Base-by-base conservation (phyloP, 768 basidiomycete species). In the Boletus vermiculosoides region DNA sequence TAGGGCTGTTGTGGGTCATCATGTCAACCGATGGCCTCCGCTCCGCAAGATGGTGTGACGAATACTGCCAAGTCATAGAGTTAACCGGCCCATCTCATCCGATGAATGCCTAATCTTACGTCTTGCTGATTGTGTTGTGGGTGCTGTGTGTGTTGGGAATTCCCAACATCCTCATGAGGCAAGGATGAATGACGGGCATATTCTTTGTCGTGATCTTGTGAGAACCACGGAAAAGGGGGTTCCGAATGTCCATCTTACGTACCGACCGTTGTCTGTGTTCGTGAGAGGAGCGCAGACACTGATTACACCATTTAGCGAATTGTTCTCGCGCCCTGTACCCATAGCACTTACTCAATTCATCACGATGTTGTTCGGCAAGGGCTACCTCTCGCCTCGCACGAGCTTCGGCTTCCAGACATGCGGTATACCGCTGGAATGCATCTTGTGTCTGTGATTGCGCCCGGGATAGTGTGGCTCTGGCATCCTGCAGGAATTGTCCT, bases 381-480 rank as follows among this genome's bases (percentile, higher is more conserved):
- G 70, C 70, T 12, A 89, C 83, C 57, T 85, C 83, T 62, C 83
- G 81, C 63, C 83, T 78, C 47, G 87, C 87, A 68, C 84, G 84
- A 42, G 77, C 76, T 66, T 90, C 88, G 12, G 81, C 73, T 63
- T 90, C 87, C 18, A 89, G 75, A 71, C 83, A 87, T 12, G 82
- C 77, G 12, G 83, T 88, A 63, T 90, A 90, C 50, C 82, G 75
- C 66, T 84, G 77, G 64, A 88, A 87, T 4, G 86, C 81, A 42
- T 88, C 87, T 63, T 88, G 85, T 0, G 86, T 85, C 49, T 88
- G 86, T 64, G 85, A 83, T 65, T 86, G 86, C 22, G 86, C 84
- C 44, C 86, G 80, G 44, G 78, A 63, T n/a, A 88, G 74, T 5
- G 83, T 77, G 46, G 77, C 76, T 33, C 86, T 84, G 20, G 85